phyloP scores from a whole-genome alignment of 2,329 filamentous ascomycete species.

The Sclerotinia subarctica region DNA sequence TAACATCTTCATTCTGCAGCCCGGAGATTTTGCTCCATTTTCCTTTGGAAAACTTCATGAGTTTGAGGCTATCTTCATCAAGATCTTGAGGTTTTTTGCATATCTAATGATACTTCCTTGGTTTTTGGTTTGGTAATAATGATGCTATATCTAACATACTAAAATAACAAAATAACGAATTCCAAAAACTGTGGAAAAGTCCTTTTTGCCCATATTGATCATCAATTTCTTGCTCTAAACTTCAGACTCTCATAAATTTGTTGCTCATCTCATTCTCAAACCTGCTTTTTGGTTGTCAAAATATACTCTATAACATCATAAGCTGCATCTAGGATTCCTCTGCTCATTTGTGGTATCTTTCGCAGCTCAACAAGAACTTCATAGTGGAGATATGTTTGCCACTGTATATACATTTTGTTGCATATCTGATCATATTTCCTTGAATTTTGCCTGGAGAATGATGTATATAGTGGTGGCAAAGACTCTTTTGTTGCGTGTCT shows the following conservation, averaged over 20 bases:
- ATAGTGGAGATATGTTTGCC: neutral
- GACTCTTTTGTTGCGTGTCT: neutral
- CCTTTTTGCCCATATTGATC: neutral
- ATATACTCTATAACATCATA: too few species aligned
- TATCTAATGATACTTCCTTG: conserved; percentile 4
- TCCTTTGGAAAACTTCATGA: neutral
- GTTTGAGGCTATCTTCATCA: neutral
- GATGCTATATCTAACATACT: neutral
- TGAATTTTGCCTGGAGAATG: neutral
- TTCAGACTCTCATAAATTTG: neutral
- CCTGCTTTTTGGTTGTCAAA: neutral
- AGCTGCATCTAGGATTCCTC: too few species aligned
- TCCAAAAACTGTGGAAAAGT: neutral
- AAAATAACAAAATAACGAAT: too few species aligned
- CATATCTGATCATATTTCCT: neutral
- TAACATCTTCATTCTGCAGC: neutral
- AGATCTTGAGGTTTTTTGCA: neutral
- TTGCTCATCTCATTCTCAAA: neutral
- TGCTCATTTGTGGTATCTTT: neutral
- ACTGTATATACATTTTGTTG: neutral
- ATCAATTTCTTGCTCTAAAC: too few species aligned
- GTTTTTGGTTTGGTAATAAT: neutral
- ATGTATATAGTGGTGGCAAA: neutral
- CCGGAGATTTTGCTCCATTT: neutral
- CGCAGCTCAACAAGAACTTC: neutral